These are phyloP conservation scores for Planoprotostelium fungivorum DNA, from an alignment of 78 protist genomes.

Conservation along the genomic window DNA sequence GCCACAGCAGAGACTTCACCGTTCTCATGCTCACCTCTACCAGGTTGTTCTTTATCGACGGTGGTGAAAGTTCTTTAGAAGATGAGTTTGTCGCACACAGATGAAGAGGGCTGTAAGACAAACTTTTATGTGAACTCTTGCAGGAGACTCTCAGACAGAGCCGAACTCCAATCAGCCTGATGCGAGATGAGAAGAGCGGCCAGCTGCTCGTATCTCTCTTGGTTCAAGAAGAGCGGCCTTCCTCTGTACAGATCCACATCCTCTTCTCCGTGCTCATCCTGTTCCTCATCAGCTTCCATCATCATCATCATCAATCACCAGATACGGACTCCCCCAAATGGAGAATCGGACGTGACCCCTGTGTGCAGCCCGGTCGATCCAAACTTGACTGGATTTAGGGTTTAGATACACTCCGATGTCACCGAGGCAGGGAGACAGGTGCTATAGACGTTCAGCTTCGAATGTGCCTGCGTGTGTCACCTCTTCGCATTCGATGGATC, in stretches of 20 bases:
- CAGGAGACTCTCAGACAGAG: background rate
- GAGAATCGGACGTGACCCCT: background rate
- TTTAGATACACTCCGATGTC: background rate
- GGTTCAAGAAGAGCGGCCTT: slow-evolving; percentile 32
- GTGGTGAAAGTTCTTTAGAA: too few relatives aligned
- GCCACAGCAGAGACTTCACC: too few relatives aligned
- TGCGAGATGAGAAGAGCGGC: slow-evolving; percentile 28
- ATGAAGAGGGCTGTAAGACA: too few relatives aligned
- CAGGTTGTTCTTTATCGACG: too few relatives aligned
- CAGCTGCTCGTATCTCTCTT: slow-evolving; percentile 36
- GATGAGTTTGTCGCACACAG: too few relatives aligned
- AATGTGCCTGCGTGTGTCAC: background rate
- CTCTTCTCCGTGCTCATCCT: slow-evolving; percentile 64
- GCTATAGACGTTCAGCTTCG: background rate
- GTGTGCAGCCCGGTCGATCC: background rate
- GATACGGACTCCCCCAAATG: background rate
- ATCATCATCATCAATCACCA: background rate
- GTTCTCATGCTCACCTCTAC: too few relatives aligned
- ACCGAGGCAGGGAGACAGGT: background rate
- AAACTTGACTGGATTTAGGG: background rate
- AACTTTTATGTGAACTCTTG: too few relatives aligned
- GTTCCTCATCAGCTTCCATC: too few relatives aligned
- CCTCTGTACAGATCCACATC: slow-evolving; percentile 55
- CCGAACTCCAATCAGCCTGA: slow-evolving; percentile 28
- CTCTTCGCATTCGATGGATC: background rate